These are phyloP conservation scores for Pythium aquatile DNA, from an alignment of 352 stramenopile species.

Conservation along the genomic window DNA sequence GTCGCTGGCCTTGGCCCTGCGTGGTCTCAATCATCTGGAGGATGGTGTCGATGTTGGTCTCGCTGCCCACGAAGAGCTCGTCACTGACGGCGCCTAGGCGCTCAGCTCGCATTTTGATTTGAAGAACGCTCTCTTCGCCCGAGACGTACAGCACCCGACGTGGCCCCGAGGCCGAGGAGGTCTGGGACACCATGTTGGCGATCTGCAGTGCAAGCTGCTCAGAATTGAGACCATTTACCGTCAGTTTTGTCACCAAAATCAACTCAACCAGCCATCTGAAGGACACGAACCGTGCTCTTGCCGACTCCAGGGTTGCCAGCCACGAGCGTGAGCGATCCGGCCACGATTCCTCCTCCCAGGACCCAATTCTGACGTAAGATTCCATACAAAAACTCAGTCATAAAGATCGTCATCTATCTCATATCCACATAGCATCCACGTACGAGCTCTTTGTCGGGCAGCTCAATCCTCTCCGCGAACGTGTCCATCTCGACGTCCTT, in stretches of 20 bases:
- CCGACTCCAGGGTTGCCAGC: conserved; percentile 94
- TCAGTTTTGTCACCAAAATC: background rate
- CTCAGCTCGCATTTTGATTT: conserved; percentile 93
- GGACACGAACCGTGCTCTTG: conserved; percentile 77
- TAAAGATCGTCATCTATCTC: background rate
- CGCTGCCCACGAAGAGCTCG: conserved; percentile 74
- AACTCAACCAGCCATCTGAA: background rate
- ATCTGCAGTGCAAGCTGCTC: conserved; percentile 90
- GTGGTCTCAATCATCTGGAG: conserved; percentile 54
- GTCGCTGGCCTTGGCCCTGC: conserved; percentile 8
- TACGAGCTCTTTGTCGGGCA: conserved; percentile 73
- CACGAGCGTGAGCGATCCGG: conserved; percentile 93
- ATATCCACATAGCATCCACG: background rate
- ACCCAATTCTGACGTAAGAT: conserved; percentile 80
- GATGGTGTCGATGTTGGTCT: conserved; percentile 82
- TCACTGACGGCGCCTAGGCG: conserved; percentile 73
- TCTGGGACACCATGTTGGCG: conserved; percentile 80
- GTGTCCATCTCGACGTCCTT: conserved; percentile 65
- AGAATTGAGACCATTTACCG: background rate
- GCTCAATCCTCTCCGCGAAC: conserved; percentile 53
- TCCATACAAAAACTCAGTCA: background rate
- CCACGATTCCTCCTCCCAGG: conserved; percentile 94
- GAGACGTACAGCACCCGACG: conserved; percentile 93
- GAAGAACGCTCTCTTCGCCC: conserved; percentile 95
- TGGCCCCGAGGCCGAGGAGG: background rate